Evolutionary conservation across 2,329 filamentous ascomycete species (phyloP).

Genomic region (Penicillium sp.): DNA sequence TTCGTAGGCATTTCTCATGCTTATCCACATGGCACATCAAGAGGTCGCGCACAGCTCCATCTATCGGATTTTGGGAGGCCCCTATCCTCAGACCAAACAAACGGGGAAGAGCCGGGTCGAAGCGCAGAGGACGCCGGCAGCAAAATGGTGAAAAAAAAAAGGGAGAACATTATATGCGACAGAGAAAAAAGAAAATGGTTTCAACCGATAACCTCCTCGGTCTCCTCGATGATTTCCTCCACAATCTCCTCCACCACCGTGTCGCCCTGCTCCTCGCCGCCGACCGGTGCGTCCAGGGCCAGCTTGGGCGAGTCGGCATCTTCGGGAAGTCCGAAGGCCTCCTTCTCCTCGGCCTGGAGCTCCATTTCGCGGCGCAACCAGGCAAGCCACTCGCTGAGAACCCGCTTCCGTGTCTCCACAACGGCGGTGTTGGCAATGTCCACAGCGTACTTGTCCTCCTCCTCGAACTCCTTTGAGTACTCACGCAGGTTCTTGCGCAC

Average conservation of each 20-base stretch:
- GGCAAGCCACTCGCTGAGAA: conserved; percentile 81
- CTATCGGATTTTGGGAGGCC: conserved; percentile 27
- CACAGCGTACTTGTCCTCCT: conserved; percentile 88
- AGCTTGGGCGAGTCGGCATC: conserved; percentile 58
- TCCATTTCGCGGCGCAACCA: conserved; percentile 73
- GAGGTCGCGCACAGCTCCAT: conserved; percentile 23
- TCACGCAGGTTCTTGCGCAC: conserved; percentile 98
- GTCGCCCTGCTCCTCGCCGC: conserved; percentile 62
- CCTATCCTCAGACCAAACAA: conserved; percentile 27
- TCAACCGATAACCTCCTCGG: conserved; percentile 66
- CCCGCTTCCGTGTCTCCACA: conserved; percentile 75
- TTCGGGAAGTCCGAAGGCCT: conserved; percentile 60
- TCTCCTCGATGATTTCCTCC: conserved; percentile 76
- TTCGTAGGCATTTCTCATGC: conserved; percentile 29
- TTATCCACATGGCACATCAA: conserved; percentile 30
- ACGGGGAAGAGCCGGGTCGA: conserved; percentile 26
- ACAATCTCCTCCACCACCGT: conserved; percentile 83
- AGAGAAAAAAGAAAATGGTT: conserved; percentile 21
- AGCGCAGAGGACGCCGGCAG: conserved; percentile 24
- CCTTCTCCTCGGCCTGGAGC: conserved; percentile 68
- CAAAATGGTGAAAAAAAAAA: conserved; percentile 23
- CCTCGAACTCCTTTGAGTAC: conserved; percentile 91
- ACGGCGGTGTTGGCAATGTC: conserved; percentile 92
- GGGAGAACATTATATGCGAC: conserved; percentile 31
- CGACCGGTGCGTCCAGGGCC: conserved; percentile 48